Percentiles rank a stretch among this genome's conserved stretches.
phyloP scores from a whole-genome alignment of 169 alveolate species.

The Cryptosporidium sp. region DNA sequence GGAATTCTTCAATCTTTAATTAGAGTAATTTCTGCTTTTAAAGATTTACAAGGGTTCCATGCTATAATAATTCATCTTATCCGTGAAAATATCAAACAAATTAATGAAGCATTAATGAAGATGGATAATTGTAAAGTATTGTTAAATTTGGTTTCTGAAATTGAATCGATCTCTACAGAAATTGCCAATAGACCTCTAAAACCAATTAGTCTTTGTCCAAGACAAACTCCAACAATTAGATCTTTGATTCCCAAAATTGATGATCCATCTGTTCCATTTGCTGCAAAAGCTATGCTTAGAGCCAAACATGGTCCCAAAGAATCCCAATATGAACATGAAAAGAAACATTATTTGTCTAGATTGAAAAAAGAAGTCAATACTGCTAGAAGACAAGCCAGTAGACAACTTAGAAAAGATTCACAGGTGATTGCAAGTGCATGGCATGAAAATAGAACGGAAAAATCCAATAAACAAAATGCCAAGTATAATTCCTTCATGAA shows the following conservation, averaged over 20 bases:
- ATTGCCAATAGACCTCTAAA: slow-evolving; percentile 13
- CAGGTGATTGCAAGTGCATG: slow-evolving; percentile 35
- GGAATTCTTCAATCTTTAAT: slow-evolving; percentile 41
- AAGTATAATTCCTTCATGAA: slow-evolving; percentile 62
- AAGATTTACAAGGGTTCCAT: slow-evolving; percentile 38
- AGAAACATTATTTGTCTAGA: slow-evolving; percentile 32
- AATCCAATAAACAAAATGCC: slow-evolving; percentile 6
- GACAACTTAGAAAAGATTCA: slow-evolving; percentile 70
- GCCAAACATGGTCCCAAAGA: slow-evolving; percentile 36
- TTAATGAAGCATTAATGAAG: background rate
- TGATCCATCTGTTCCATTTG: slow-evolving; percentile 74
- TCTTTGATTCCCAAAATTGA: slow-evolving; percentile 47
- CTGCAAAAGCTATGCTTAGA: slow-evolving; percentile 51
- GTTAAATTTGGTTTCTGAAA: background rate
- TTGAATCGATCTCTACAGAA: background rate
- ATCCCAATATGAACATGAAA: slow-evolving; percentile 54
- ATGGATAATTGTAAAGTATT: background rate
- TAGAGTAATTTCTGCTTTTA: slow-evolving; percentile 14
- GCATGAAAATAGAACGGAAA: slow-evolving; percentile 19
- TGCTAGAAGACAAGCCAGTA: slow-evolving; percentile 74
- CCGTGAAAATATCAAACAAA: background rate
- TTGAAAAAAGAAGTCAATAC: slow-evolving; percentile 54
- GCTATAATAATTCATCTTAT: slow-evolving; percentile 23
- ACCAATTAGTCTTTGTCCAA: slow-evolving; percentile 53
- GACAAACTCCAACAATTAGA: slow-evolving; percentile 56